Base-by-base conservation (phyloP, 225 moss, liverwort and hornwort genomes). In the Straminergon stramineum region DNA sequence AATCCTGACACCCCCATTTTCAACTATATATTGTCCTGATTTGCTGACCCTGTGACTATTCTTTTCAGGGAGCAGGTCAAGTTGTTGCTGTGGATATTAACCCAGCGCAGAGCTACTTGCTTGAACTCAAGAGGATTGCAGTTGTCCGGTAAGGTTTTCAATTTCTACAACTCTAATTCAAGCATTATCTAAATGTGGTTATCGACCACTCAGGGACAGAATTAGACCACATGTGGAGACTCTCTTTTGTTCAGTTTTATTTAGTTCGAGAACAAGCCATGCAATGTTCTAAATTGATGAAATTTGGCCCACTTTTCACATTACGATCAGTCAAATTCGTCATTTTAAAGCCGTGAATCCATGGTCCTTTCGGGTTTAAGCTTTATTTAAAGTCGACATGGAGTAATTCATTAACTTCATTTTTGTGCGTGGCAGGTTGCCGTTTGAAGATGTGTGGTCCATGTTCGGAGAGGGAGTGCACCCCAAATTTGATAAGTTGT, bases 391-490 rank as follows among this genome's bases (percentile, higher is more conserved):
- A 86, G 53, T 63, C 62, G 64, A 80, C 15, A 4, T 57, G 41
- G 58, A 35, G 51, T 51, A 31, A 58, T 58, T 13, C 60, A 45
- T 15, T 10, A 3, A 9, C 27, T 55, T 63, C 11, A 7, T 53
- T 34, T 15, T 13, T 35, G 23, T 75, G 20, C 43, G 56, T 55
- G 32, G 45, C 93, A 99, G 99, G 83, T 88, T 99, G 87, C 95
- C 96, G 17, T 99, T 96, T 63, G 96, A 99, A 86, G 99, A 99
- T 80, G 97, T 97, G 73, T 99, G 99, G 99, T 94, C 91, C 75
- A 99, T 99, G 99, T 97, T 99, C 79, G 99, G 99, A 78, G 97
- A 99, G 78, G 99, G 99, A 60, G 90, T 99, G 73, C 99, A 99
- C 88, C 95, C 97, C 56, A 96, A 93, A 65, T 99, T 97, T 61